Base-by-base conservation (phyloP, 108 stramenopile species). In the Pelagomonas calceolata region DNA sequence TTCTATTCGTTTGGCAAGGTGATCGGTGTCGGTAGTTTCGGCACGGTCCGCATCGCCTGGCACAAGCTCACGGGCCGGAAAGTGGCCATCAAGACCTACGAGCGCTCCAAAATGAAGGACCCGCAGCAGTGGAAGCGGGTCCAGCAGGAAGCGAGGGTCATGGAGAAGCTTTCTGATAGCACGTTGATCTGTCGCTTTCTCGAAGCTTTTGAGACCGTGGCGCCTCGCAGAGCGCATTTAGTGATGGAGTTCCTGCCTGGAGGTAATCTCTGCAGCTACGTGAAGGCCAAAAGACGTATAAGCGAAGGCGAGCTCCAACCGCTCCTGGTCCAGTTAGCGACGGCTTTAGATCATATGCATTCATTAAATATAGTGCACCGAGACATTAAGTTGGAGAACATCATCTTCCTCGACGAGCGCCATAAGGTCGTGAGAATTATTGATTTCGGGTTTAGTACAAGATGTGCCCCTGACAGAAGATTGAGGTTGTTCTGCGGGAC, bases 341-440 rank as follows among this genome's bases (percentile, higher is more conserved):
- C 78, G 26, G 82, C 73, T 37, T 51, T 85, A 14, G 76, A 82
- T 30, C 79, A 85, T 68, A 71, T 86, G 76, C 85, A 86, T 69
- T 45, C n/a, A 16, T 17, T 64, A 0, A 69, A 76, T 69, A 81
- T 86, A 46, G 75, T 84, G n/a, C 85, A 86, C 36, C 80, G 85
- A 32, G 85, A 86, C 69, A 70, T 86, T 37, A 86, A 86, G 78
- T 73, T 86, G 64, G 85, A 86, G 63, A 86, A 86, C 66, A 80
- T 85, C 17, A 63, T 86, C 30, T 78, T 83, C 30, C 72, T 79
- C 7, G 82, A 85, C 66, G 66, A 72, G 34, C 37, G 30, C 60
- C 33, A 72, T 12, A 70, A 73, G 36, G 68, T 79, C 31, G 85
- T 60, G 21, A 17, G 85, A 66, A 74, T 86, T 0, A 77, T 85